These are phyloP conservation scores for Larix kaempferi DNA, from an alignment of 75 land plant genomes.

Conservation along the genomic window DNA sequence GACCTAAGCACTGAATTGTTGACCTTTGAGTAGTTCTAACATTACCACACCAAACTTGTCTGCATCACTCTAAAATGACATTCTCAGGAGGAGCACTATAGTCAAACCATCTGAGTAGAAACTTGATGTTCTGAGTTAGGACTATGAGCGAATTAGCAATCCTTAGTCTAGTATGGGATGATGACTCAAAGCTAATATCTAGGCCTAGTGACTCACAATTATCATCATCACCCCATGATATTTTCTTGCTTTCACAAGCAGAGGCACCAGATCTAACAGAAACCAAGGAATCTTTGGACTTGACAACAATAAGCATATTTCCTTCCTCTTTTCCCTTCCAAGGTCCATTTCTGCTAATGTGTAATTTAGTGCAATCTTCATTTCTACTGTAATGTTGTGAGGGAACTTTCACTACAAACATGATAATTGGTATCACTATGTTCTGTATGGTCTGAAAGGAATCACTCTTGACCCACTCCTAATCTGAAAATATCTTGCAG, in stretches of 20 bases:
- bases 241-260: slow-evolving; percentile 17
- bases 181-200: slow-evolving; percentile 94
- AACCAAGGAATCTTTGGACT: neutral
- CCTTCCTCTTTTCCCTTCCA: slow-evolving; percentile 14
- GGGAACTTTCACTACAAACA: slow-evolving; percentile 80
- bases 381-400: neutral
- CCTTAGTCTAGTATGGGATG: slow-evolving; percentile 86
- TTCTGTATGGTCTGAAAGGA: slow-evolving; percentile 93
- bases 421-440: slow-evolving; percentile 95
- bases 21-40: too few species aligned
- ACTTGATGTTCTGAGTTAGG: too few species aligned
- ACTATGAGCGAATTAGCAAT: slow-evolving; percentile 58
- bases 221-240: slow-evolving; percentile 28
- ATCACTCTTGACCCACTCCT: slow-evolving; percentile 95
- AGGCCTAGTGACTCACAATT: slow-evolving; percentile 64
- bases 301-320: neutral
- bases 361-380: neutral
- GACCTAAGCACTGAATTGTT: too few species aligned
- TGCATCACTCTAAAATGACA: too few species aligned
- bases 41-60: too few species aligned
- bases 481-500: slow-evolving; percentile 92
- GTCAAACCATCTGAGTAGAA: too few species aligned
- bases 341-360: neutral
- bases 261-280: slow-evolving; percentile 9
- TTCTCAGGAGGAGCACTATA: too few species aligned